Evolutionary conservation across 1,284 basidiomycete genomes (phyloP), one percentile per base, ranked within the genome.

Genomic region (Lentinus polychrous): DNA sequence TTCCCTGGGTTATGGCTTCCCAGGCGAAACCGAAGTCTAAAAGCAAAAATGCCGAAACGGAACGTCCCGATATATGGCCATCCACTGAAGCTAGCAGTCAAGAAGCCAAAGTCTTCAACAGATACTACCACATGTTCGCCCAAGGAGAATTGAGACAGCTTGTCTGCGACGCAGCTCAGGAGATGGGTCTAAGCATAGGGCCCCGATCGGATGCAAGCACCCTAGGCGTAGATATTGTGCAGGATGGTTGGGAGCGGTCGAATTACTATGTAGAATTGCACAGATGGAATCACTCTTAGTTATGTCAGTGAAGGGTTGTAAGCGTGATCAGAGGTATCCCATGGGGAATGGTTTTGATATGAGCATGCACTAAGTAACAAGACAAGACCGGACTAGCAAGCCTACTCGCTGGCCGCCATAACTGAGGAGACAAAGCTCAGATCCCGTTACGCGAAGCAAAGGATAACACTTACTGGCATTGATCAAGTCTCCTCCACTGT

Each of bases 61-160:
- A 53, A 37, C 27, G 5, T 5, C 10, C 27, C 27, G 5, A 27
- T 4, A 22, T 14, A 12, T 6, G 48, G 42, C 6, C 54, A 48
- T 50, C 44, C 23, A 22, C 37, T 31, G 47, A 43, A 4, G 37
- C 35, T 38, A 33, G 52, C 34, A 38, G 53, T 6, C 7, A 6
- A 41, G 39, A 24, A 20, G 22, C 23, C 14, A 67, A 70, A 49
- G 74, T 88, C 5, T 89, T 82, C 67, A 81, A 93, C 60, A 78
- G 94, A 48, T 97, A 95, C 62, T 97, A 97, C 62, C 94, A 97
- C 62, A 86, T 97, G 74, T 97, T 96, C 60, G 76, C 81, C 0
- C 69, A 79, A 48, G 88, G 84, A 18, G 94, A 97, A 64, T 73
- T 97, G 45, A 59, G 63, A 18, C 66, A 64, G 8, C 73, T 95